Evolutionary conservation across 805 yeast genomes (phyloP).

Genomic region (Lipomyces mesembrius): DNA sequence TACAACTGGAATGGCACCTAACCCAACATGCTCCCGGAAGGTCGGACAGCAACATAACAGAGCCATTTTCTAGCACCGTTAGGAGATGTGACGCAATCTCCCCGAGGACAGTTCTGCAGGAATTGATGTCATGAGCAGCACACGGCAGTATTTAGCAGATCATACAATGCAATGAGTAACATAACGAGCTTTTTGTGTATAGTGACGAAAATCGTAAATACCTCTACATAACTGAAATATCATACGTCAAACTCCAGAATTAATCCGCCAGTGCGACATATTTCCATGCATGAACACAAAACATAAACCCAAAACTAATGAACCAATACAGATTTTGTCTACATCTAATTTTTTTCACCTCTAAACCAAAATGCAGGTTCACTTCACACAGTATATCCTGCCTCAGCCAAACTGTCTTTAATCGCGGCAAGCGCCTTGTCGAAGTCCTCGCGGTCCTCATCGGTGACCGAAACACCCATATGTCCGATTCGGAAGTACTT

Average conservation of each 20-base stretch:
- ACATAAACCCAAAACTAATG: background rate
- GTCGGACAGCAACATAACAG: no score
- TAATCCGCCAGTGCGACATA: background rate
- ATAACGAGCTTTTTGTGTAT: background rate
- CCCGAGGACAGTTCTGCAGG: background rate
- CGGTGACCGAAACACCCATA: conserved; percentile 83
- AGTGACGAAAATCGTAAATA: background rate
- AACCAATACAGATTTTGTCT: conserved; percentile 28
- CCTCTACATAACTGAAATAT: background rate
- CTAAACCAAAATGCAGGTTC: conserved; percentile 49
- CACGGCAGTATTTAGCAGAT: background rate
- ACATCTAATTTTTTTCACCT: conserved; percentile 24
- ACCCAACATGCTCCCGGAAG: no score
- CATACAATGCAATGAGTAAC: background rate
- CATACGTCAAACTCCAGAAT: background rate
- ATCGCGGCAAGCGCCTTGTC: conserved; percentile 56
- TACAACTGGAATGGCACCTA: no score
- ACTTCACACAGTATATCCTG: conserved; percentile 57
- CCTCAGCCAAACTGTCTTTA: conserved; percentile 59
- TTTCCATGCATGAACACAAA: background rate
- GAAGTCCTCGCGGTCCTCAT: conserved; percentile 59
- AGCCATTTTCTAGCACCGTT: no score
- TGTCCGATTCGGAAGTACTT: conserved; percentile 94
- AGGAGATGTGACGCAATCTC: no score
- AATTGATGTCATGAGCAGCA: background rate